Base-by-base conservation (phyloP, 2,329 filamentous ascomycete species). In the Lasiodiplodia gonubiensis region DNA sequence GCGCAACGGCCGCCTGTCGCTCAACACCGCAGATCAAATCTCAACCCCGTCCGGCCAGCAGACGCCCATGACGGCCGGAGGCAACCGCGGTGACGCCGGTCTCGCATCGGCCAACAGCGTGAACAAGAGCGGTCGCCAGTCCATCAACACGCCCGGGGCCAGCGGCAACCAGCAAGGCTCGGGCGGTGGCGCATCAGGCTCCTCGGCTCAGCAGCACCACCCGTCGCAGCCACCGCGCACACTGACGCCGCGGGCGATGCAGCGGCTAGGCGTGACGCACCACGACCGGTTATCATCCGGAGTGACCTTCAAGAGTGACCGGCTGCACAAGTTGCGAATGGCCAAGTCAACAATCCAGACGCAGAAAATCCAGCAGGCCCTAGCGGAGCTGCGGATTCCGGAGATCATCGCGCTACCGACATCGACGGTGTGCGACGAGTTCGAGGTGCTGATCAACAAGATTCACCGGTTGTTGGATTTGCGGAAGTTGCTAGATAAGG, bases 221-320 rank as follows among this genome's bases (percentile, higher is more conserved):
- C 42, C 42, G 71, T 79, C 54, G 69, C 83, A 77, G 72, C 82
- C 69, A 70, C 80, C 68, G 71, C 80, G 73, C 71, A 80, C 74
- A 12, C 69, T 67, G 2, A 64, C 70, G 16, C 46, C 83, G 66
- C 88, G 89, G 74, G 89, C 90, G 78, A 88, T 97, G 71, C 80
- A 86, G 70, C 86, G 90, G 39, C 98, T 94, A 75, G 95, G 94
- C 70, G 91, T 99, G 11, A 88, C 90, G 8, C 89, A 92, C 71
- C 91, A 94, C 76, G 94, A 98, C 67, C 91, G 94, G 33, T 85
- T 97, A 48, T 89, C 90, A 1, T 91, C 90, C 10, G 94, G 95
- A 7, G 92, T 97, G 42, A 90, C 92, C 16, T 98, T 98, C 85
- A 92, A 94, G 14, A 93, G 93, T 33, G 92, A 94, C 73, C 90